A percentile compares a stretch with the other conserved stretches of the same genome.
Conservation (phyloP, 2,329 filamentous ascomycete genomes). For the Fusarium fujikuroi region DNA sequence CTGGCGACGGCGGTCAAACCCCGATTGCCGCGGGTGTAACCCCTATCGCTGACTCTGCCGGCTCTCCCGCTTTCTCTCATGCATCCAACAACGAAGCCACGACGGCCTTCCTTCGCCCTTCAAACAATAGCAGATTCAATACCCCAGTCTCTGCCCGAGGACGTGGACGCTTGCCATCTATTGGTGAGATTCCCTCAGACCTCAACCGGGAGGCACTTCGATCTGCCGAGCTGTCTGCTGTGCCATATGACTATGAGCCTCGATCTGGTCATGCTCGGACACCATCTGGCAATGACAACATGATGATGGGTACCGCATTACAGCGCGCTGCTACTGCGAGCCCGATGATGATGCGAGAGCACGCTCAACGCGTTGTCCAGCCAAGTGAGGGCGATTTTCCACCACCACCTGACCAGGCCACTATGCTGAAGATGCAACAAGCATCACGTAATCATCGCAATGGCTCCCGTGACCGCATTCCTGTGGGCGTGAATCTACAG, state of each 20-base stretch:
- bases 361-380: slow-evolving; percentile 51
- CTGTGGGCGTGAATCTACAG: slow-evolving; percentile 73
- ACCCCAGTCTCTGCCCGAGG: slow-evolving; percentile 72
- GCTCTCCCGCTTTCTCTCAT: slow-evolving; percentile 65
- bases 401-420: slow-evolving; percentile 70
- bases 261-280: slow-evolving; percentile 51
- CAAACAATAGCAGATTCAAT: slow-evolving; percentile 74
- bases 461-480: slow-evolving; percentile 81
- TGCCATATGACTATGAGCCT: slow-evolving; percentile 41
- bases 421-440: slow-evolving; percentile 70
- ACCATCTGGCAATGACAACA: slow-evolving; percentile 56
- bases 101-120: slow-evolving; percentile 74
- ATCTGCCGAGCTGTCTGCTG: slow-evolving; percentile 35
- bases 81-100: slow-evolving; percentile 66
- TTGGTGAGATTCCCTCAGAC: slow-evolving; percentile 67
- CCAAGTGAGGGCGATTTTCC: slow-evolving; percentile 56
- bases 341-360: slow-evolving; percentile 70
- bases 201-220: slow-evolving; percentile 47
- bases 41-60: slow-evolving; percentile 83
- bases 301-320: slow-evolving; percentile 59
- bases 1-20: slow-evolving; percentile 70
- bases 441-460: slow-evolving; percentile 69
- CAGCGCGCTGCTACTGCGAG: slow-evolving; percentile 75
- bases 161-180: slow-evolving; percentile 78
- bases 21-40: slow-evolving; percentile 87